Conservation (phyloP, 192 early-diverging fungal species). For the Coemansia biformis region DNA sequence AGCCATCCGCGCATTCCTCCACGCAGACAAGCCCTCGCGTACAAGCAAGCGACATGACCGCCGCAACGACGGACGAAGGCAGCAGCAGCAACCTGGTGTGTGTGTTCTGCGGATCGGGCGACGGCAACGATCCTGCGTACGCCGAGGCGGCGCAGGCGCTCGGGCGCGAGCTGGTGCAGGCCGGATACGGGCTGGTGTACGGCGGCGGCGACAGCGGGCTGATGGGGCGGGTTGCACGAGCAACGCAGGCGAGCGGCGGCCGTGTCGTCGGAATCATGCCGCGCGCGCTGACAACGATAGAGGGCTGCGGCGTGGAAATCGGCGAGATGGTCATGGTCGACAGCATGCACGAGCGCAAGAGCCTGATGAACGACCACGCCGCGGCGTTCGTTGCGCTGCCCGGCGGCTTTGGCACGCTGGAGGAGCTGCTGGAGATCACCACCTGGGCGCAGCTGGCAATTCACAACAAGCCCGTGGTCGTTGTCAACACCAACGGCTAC, state of each 20-base stretch:
- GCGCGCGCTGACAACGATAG: conserved; percentile 51
- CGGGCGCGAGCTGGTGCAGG: conserved; percentile 52
- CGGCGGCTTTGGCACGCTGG: conserved; percentile 83
- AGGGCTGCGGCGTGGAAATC: conserved; percentile 42
- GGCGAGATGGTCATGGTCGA: conserved; percentile 59
- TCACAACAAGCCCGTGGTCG: conserved; percentile 73
- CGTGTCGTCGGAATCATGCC: conserved; percentile 75
- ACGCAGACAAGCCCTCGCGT: too few relatives aligned
- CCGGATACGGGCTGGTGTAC: conserved; percentile 62
- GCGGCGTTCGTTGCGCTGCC: conserved; percentile 79
- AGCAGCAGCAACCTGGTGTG: conserved; percentile 24
- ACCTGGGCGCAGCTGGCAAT: conserved; percentile 78
- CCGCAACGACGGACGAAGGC: background rate
- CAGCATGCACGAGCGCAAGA: conserved; percentile 84
- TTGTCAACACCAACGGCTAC: conserved; percentile 74
- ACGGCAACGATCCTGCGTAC: conserved; percentile 16
- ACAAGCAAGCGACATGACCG: conserved; percentile 4
- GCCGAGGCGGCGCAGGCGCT: conserved; percentile 42
- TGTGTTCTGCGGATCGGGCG: conserved; percentile 45
- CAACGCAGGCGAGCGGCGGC: conserved; percentile 57
- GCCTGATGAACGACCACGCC: conserved; percentile 60
- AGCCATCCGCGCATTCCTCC: too few relatives aligned
- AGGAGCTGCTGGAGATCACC: conserved; percentile 78
- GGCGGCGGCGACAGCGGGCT: conserved; percentile 64
- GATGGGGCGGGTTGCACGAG: conserved; percentile 79